Base-by-base conservation (phyloP, 1,139 yeast genomes). In the Debaryomycetaceae sp. region DNA sequence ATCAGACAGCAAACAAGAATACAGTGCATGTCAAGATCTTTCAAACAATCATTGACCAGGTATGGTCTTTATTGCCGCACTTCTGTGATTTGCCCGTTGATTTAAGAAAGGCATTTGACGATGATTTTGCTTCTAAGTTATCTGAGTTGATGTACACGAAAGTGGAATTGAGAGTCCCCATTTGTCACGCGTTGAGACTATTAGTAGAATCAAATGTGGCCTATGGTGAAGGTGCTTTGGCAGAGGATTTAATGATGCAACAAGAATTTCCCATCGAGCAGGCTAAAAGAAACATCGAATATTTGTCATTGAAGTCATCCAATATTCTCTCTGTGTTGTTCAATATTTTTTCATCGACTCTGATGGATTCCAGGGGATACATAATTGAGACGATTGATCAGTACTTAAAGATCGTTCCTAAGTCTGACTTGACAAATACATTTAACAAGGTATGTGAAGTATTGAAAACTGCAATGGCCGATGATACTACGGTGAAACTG, bases 81-180 rank as follows among this genome's bases (percentile, higher is more conserved):
- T 93, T 90, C 65, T 86, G 95, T 60, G 95, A 87, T 60, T 75
- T 91, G 56, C 97, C 98, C 34, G 73, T 70, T 36, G 99, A 95
- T 65, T 70, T 90, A 51, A 64, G 61, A 27, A 59, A 59, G 5
- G 72, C 87, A 0, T 89, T 91, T 58, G 80, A 81, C 47, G 88
- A 85, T 58, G 76, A 76, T 17, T 88, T 90, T 68, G 97, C 97
- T 6, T 80, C 91, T 43, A 68, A 76, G 40, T 70, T 95, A 45
- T 78, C 96, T n/a, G 83, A 84, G 43, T 64, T 83, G 46, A 69
- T 95, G 59, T 93, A 91, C 63, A 75, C 86, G 45, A 78, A 83
- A 20, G 87, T 87, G 23, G 88, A 81, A 38, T 70, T 87, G 47
- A 83, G 99, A 66, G 83, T 84, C 30, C 75, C 80, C 17, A 79